Evolutionary conservation across 345 rosid species (phyloP).

Genomic region (Salix koriyanagi): DNA sequence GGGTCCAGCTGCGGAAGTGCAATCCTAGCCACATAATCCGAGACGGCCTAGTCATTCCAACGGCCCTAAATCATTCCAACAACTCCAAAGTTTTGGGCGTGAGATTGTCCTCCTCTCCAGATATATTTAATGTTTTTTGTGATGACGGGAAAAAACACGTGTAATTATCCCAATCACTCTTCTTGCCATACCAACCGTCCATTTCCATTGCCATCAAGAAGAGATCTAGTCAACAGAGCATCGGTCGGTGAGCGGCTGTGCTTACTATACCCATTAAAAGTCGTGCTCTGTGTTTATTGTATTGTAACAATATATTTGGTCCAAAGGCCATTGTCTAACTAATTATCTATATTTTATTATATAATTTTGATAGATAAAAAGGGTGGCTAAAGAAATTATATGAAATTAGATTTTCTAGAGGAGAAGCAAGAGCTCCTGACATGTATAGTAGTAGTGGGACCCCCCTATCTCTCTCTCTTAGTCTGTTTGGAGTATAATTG

Average conservation of each 20-base stretch:
- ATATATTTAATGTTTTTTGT: background rate
- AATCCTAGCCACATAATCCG: conserved; percentile 11
- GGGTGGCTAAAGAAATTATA: background rate
- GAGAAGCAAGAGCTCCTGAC: background rate
- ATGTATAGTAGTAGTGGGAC: background rate
- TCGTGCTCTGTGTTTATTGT: background rate
- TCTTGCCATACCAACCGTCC: conserved; percentile 10
- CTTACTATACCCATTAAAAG: conserved; percentile 3
- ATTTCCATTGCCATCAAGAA: conserved; percentile 11
- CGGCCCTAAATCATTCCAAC: background rate
- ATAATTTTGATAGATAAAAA: background rate
- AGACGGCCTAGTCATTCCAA: background rate
- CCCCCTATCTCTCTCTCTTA: background rate
- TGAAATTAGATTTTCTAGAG: background rate
- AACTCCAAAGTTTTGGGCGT: background rate
- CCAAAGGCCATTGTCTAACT: background rate
- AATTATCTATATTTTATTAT: background rate
- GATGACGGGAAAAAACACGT: conserved; percentile 6
- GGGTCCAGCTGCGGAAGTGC: background rate
- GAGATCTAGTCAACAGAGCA: conserved; percentile 11
- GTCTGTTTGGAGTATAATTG: too few species aligned
- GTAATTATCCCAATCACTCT: conserved; percentile 2
- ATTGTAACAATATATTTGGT: background rate
- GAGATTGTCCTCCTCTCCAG: background rate
- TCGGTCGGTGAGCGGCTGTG: conserved; percentile 34